Conservation (phyloP, 805 yeast genomes). For the Nakazawaea siamensis region DNA sequence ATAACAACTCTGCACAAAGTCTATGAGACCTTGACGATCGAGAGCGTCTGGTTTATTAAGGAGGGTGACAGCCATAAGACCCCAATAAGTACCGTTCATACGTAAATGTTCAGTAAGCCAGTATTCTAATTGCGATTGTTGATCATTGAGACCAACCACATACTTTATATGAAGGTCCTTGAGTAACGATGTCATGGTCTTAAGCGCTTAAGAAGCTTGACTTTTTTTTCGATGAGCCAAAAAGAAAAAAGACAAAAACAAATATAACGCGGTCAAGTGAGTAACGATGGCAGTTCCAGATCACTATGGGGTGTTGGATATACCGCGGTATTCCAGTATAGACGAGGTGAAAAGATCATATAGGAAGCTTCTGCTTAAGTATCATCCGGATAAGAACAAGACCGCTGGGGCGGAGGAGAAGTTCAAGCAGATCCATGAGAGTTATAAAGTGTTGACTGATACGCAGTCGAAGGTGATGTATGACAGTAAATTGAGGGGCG, state of each 20-base stretch:
- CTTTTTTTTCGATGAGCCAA: no score
- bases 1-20: conserved; percentile 65
- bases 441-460: conserved; percentile 2
- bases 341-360: conserved; percentile 71
- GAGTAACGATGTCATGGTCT: no score
- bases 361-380: conserved; percentile 59
- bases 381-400: conserved; percentile 79
- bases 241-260: background rate
- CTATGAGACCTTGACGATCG: conserved; percentile 50
- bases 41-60: conserved; percentile 70
- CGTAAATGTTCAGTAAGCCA: conserved; percentile 89
- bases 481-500: conserved; percentile 5
- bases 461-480: background rate
- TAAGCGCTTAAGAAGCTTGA: no score
- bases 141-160: background rate
- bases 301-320: conserved; percentile 57
- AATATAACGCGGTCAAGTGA: background rate
- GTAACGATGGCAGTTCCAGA: background rate
- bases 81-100: conserved; percentile 94
- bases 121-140: conserved; percentile 63
- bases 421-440: conserved; percentile 6
- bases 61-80: conserved; percentile 77
- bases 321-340: conserved; percentile 42
- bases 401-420: conserved; percentile 19
- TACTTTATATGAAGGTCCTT: background rate